Conservation (phyloP, 352 stramenopile species). For the Phytophthora constricta region DNA sequence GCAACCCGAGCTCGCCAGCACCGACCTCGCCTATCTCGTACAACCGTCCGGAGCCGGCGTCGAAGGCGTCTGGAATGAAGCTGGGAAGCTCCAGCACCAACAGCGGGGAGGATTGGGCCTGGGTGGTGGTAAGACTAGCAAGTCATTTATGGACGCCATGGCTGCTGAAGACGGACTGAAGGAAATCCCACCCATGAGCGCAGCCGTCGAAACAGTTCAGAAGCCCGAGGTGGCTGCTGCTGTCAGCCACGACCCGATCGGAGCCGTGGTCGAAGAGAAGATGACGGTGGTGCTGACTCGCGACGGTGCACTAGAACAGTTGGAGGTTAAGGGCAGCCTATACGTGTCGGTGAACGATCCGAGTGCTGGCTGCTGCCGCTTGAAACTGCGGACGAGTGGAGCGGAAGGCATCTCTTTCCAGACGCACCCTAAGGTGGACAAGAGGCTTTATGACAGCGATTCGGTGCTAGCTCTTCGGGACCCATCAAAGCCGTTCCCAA, state of each 20-base stretch:
- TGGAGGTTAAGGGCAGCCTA: slow-evolving; percentile 89
- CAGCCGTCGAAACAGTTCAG: slow-evolving; percentile 60
- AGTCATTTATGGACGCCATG: slow-evolving; percentile 89
- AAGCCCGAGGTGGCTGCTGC: slow-evolving; percentile 66
- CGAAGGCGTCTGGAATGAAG: slow-evolving; percentile 78
- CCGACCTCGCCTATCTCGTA: slow-evolving; percentile 77
- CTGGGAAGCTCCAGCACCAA: slow-evolving; percentile 49
- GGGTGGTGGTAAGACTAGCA: slow-evolving; percentile 66
- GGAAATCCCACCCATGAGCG: slow-evolving; percentile 86
- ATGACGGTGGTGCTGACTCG: slow-evolving; percentile 86
- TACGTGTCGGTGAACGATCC: slow-evolving; percentile 87
- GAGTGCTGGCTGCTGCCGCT: slow-evolving; percentile 65
- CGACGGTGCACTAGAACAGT: slow-evolving; percentile 82
- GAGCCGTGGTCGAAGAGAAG: slow-evolving; percentile 87
- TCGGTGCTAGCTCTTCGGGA: slow-evolving; percentile 84
- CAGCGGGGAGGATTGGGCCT: slow-evolving; percentile 68
- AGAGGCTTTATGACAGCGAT: slow-evolving; percentile 86
- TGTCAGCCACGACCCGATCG: slow-evolving; percentile 84
- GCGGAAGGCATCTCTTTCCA: slow-evolving; percentile 84
- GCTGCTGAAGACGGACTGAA: slow-evolving; percentile 86
- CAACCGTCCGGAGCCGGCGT: slow-evolving; percentile 53
- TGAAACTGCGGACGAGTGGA: slow-evolving; percentile 74
- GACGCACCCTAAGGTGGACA: slow-evolving; percentile 90
- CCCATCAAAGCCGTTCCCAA: slow-evolving; percentile 82
- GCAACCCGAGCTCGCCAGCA: slow-evolving; percentile 38